phyloP scores from a whole-genome alignment of 2,329 filamentous ascomycete genomes.

The Fusarium haematococcum region DNA sequence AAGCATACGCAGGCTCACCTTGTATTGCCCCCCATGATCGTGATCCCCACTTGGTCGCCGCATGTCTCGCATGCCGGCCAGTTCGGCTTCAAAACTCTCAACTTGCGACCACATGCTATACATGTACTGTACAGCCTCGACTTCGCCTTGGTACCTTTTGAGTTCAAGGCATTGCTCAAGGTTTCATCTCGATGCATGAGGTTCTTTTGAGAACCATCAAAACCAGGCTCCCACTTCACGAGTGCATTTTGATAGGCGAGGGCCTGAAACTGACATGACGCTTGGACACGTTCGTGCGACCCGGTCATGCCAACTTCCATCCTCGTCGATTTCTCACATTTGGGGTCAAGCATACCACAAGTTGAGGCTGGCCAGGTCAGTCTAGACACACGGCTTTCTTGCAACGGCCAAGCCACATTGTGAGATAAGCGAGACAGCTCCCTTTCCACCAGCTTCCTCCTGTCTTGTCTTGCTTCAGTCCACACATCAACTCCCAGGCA shows the following conservation, averaged over 20 bases:
- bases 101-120: background rate
- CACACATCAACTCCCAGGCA: slow-evolving; percentile 3
- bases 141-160: background rate
- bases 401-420: slow-evolving; percentile 3
- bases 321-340: background rate
- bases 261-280: slow-evolving; percentile 2
- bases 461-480: background rate
- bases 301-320: background rate
- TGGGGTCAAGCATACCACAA: background rate
- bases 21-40: slow-evolving; percentile 16
- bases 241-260: background rate
- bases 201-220: background rate
- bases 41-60: slow-evolving; percentile 17
- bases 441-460: slow-evolving; percentile 8
- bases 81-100: slow-evolving; percentile 7
- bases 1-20: background rate
- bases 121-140: background rate
- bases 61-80: slow-evolving; percentile 6
- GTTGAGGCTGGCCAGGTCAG: background rate
- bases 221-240: background rate
- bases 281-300: background rate
- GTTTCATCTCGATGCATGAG: background rate
- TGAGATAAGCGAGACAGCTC: slow-evolving; percentile 25
- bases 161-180: background rate
- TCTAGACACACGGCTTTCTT: background rate